Percentiles rank a stretch among this genome's conserved stretches.
phyloP scores from a whole-genome alignment of 805 yeast species.

The Nakazawaea sp. region DNA sequence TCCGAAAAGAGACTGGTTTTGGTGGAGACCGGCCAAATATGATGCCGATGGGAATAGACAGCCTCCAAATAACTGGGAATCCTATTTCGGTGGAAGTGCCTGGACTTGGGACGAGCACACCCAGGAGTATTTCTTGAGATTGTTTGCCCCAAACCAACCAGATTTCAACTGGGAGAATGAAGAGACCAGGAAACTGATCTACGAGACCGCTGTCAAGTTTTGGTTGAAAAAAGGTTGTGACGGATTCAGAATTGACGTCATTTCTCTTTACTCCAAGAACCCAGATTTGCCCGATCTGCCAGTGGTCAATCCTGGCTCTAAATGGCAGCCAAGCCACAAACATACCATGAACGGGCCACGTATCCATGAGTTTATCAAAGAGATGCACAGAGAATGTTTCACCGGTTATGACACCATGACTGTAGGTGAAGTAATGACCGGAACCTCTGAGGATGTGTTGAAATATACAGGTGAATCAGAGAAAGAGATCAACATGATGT shows the following conservation, averaged over 20 bases:
- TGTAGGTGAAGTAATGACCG: conserved; percentile 48
- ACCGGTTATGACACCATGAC: conserved; percentile 45
- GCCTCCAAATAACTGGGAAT: conserved; percentile 55
- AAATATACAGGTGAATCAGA: conserved; percentile 31
- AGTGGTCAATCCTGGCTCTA: conserved; percentile 27
- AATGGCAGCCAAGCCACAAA: conserved; percentile 30
- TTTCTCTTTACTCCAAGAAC: conserved; percentile 44
- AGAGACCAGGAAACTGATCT: conserved; percentile 29
- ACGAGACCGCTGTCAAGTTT: conserved; percentile 39
- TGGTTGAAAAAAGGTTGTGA: conserved; percentile 53
- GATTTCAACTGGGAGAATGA: conserved; percentile 57
- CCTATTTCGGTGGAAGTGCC: conserved; percentile 46
- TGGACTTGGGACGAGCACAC: conserved; percentile 51
- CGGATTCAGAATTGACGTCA: conserved; percentile 54
- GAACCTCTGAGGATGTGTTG: conserved; percentile 33
- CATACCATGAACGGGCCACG: conserved; percentile 41
- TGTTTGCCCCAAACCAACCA: conserved; percentile 50
- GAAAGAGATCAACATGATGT: conserved; percentile 34
- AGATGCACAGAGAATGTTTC: conserved; percentile 35
- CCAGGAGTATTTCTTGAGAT: conserved; percentile 46
- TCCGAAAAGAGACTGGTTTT: conserved; percentile 56
- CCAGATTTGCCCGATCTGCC: conserved; percentile 42
- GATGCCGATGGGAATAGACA: conserved; percentile 41
- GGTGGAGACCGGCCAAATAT: conserved; percentile 45
- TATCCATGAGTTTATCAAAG: conserved; percentile 51